Percentiles rank a stretch among this genome's conserved stretches.
Conservation (phyloP, 768 basidiomycete genomes). For the Cyclocybe cylindracea region DNA sequence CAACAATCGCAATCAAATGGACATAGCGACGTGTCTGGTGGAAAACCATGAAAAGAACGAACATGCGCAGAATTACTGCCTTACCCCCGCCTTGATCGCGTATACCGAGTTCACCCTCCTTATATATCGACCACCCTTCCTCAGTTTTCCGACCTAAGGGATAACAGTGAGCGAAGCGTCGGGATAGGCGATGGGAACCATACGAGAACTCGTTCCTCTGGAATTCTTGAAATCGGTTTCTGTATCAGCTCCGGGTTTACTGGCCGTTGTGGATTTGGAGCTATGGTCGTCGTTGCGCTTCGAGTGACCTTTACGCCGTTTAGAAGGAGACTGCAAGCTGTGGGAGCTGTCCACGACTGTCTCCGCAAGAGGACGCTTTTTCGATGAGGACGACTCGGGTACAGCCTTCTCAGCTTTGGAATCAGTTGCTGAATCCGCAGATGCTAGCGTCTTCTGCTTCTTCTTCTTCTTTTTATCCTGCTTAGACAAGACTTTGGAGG, state of each 20-base stretch:
- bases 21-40: constrained; percentile 76
- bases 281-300: constrained; percentile 5
- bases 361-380: constrained; percentile 50
- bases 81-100: constrained; percentile 70
- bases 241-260: constrained; percentile 5
- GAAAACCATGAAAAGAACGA: constrained; percentile 23
- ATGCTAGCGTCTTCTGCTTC: constrained; percentile 17
- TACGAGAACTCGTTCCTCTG: constrained; percentile 70
- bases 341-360: constrained; percentile 69
- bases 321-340: constrained; percentile 25
- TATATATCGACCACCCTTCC: constrained; percentile 79
- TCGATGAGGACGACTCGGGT: constrained; percentile 17
- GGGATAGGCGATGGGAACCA: constrained; percentile 27
- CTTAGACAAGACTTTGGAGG: constrained; percentile 27
- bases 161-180: constrained; percentile 1
- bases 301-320: constrained; percentile 37
- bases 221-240: constrained; percentile 63
- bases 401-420: constrained; percentile 7
- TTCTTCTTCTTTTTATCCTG: constrained; percentile 52
- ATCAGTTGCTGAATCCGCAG: background rate
- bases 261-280: constrained; percentile 5
- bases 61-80: constrained; percentile 18
- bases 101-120: constrained; percentile 82
- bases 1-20: constrained; percentile 92
- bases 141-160: constrained; percentile 71